Percentiles rank a stretch among this genome's conserved stretches.
phyloP scores from a whole-genome alignment of 108 stramenopile species.

The Fistulifera solaris region DNA sequence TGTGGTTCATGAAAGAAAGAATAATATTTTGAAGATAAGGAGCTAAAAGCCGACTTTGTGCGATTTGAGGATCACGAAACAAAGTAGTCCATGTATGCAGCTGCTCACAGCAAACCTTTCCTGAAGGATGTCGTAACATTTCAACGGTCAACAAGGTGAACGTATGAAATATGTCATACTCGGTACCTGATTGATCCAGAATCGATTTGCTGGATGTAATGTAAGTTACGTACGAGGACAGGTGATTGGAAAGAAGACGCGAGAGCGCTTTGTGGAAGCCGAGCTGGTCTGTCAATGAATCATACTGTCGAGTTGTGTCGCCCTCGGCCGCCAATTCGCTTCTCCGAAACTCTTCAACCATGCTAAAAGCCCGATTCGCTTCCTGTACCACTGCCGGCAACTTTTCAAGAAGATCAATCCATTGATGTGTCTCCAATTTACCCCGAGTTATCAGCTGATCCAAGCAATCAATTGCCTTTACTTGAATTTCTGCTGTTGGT shows the following conservation, averaged over 20 bases:
- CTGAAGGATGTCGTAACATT: conserved; percentile 72
- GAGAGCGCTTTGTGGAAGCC: conserved; percentile 64
- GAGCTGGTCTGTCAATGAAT: conserved; percentile 47
- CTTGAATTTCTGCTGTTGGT: conserved; percentile 47
- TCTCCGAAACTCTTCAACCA: conserved; percentile 28
- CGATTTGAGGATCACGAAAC: conserved; percentile 71
- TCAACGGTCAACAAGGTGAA: conserved; percentile 60
- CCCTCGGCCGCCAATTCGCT: conserved; percentile 13
- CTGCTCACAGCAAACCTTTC: conserved; percentile 60
- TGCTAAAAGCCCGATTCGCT: conserved; percentile 39
- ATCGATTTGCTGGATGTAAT: conserved; percentile 64
- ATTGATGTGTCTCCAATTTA: conserved; percentile 56
- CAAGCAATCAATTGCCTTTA: conserved; percentile 54
- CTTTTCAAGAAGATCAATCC: conserved; percentile 56
- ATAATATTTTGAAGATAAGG: conserved; percentile 52
- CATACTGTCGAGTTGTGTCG: conserved; percentile 18
- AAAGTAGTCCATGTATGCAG: conserved; percentile 64
- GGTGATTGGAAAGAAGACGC: conserved; percentile 48
- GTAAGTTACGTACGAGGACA: conserved; percentile 61
- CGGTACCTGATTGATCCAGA: conserved; percentile 14
- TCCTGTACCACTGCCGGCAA: conserved; percentile 56
- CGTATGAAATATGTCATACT: conserved; percentile 33
- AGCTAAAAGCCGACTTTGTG: conserved; percentile 33
- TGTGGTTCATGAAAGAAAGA: conserved; percentile 49
- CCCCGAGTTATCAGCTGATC: conserved; percentile 58